phyloP scores from a whole-genome alignment of 139 green algal genomes.

The Chlorella sorokiniana region DNA sequence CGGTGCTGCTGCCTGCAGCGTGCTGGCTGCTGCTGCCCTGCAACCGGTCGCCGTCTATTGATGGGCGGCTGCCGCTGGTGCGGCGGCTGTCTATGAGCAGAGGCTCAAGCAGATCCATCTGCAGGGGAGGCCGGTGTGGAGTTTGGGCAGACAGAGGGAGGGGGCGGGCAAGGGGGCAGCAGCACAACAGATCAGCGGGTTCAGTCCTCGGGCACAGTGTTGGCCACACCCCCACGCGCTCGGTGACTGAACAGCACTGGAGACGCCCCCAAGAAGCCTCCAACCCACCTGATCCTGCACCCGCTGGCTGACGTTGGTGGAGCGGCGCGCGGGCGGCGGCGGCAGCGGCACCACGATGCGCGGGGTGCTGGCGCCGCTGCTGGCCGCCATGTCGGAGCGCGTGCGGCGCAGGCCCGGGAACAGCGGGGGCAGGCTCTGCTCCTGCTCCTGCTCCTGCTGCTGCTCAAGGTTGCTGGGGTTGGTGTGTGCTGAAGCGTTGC shows the following conservation, averaged over 20 bases:
- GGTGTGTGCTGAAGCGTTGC: neutral
- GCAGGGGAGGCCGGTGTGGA: neutral
- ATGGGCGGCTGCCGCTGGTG: neutral
- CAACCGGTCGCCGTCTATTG: neutral
- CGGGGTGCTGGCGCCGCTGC: neutral
- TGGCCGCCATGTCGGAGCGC: neutral
- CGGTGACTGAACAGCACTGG: neutral
- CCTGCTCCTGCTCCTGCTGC: neutral
- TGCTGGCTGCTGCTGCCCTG: too few species aligned
- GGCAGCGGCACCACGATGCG: neutral
- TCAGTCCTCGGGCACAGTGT: neutral
- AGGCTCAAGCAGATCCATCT: slow-evolving; percentile 37
- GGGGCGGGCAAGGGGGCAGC: neutral
- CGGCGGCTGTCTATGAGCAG: slow-evolving; percentile 20
- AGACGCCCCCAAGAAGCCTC: neutral
- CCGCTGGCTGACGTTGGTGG: slow-evolving; percentile 20
- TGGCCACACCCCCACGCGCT: neutral
- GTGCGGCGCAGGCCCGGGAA: neutral
- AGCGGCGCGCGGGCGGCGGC: slow-evolving; percentile 14
- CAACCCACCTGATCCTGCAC: slow-evolving; percentile 26
- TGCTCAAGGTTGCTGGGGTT: too few species aligned
- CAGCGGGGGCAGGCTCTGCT: neutral
- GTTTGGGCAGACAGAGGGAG: neutral
- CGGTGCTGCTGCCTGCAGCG: too few species aligned
- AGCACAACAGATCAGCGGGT: neutral